A percentile compares a stretch with the other conserved stretches of the same genome.
These are phyloP conservation scores for Ophiostoma fasciatum DNA, from an alignment of 2,329 filamentous ascomycete species.

Conservation along the genomic window DNA sequence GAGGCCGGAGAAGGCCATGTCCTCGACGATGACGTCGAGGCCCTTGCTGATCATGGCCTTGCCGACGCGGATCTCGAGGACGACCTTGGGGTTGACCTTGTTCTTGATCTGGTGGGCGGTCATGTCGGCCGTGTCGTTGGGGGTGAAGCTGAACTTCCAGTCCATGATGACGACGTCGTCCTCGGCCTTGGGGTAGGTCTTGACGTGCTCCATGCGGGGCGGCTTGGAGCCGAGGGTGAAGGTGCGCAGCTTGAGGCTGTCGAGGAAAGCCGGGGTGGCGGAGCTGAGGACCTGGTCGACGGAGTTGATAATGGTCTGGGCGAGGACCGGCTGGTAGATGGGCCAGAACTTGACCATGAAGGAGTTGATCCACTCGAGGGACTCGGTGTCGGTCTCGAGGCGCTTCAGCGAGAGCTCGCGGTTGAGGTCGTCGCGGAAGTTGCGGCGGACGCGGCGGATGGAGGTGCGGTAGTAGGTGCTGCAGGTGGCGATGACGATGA, in stretches of 20 bases:
- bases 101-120: conserved; percentile 80
- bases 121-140: conserved; percentile 85
- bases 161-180: conserved; percentile 97
- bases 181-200: conserved; percentile 90
- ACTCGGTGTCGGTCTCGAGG: conserved; percentile 82
- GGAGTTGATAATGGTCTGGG: conserved; percentile 79
- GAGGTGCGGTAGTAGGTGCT: conserved; percentile 96
- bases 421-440: conserved; percentile 87
- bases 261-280: conserved; percentile 79
- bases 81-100: conserved; percentile 93
- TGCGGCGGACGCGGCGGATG: conserved; percentile 79
- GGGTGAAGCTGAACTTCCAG: conserved; percentile 99
- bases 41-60: conserved; percentile 97
- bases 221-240: conserved; percentile 93
- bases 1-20: conserved; percentile 88
- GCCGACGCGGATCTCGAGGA: conserved; percentile 85
- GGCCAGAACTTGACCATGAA: conserved; percentile 99
- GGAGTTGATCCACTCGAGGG: conserved; percentile 97
- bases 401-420: conserved; percentile 70
- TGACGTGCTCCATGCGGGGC: conserved; percentile 91
- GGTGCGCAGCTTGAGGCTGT: conserved; percentile 83
- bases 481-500: conserved; percentile 83
- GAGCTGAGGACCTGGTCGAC: conserved; percentile 94
- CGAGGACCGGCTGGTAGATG: conserved; percentile 89
- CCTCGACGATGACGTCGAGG: conserved; percentile 91